A percentile compares a stretch with the other conserved stretches of the same genome.
Evolutionary conservation across 768 basidiomycete species (phyloP).

Genomic region (Lentinula lateritia): DNA sequence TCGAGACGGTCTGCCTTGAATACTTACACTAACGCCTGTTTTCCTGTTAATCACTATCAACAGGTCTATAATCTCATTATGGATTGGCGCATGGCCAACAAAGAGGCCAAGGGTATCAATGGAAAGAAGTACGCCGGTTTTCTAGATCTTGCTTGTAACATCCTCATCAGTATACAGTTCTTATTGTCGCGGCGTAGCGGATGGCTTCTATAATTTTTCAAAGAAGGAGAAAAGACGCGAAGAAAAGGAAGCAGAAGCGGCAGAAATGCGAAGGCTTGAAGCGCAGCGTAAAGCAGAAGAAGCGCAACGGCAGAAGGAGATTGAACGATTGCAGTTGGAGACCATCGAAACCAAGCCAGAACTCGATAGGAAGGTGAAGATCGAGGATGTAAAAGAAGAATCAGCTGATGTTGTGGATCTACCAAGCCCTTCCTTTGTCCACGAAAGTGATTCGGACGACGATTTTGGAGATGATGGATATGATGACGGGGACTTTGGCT

Average conservation of each 20-base stretch:
- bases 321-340: constrained; percentile 13
- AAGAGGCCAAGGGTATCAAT: constrained; percentile 13
- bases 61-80: constrained; percentile 22
- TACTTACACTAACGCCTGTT: neutral
- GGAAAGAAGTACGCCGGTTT: constrained; percentile 16
- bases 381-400: constrained; percentile 15
- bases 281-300: constrained; percentile 16
- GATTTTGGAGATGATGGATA: neutral
- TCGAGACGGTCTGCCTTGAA: neutral
- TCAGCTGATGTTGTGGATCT: neutral
- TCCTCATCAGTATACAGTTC: constrained; percentile 3
- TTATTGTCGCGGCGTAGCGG: constrained; percentile 13
- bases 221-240: constrained; percentile 16
- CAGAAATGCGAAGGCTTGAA: constrained; percentile 14
- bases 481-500: neutral
- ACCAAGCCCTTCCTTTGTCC: too few species aligned
- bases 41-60: neutral
- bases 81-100: constrained; percentile 16
- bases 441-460: constrained; percentile 11
- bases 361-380: constrained; percentile 10
- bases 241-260: constrained; percentile 12
- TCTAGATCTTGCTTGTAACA: neutral
- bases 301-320: constrained; percentile 13
- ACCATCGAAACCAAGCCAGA: constrained; percentile 3
- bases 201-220: constrained; percentile 15